These are phyloP conservation scores for Cenchrus purpureus DNA, from an alignment of 176 grass and related monocot genomes.

Conservation along the genomic window DNA sequence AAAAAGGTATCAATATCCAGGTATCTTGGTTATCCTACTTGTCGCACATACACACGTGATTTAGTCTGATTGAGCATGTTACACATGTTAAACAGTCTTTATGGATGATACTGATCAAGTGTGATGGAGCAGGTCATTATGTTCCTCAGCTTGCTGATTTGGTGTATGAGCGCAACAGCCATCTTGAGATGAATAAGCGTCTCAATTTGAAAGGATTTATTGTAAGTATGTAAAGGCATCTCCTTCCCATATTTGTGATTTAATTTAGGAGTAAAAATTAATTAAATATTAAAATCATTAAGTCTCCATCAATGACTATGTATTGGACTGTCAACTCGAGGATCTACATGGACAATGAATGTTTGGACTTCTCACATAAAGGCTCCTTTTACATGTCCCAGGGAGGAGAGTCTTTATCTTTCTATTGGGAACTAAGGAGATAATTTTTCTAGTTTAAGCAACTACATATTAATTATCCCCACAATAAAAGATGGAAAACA, in stretches of 20 bases:
- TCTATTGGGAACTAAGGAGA: background rate
- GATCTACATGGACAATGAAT: background rate
- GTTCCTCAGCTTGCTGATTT: slow-evolving; percentile 83
- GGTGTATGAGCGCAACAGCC: slow-evolving; percentile 70
- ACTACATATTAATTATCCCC: background rate
- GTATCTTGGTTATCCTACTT: slow-evolving; percentile 23
- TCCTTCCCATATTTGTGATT: slow-evolving; percentile 13
- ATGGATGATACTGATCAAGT: slow-evolving; percentile 8
- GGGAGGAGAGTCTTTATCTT: background rate
- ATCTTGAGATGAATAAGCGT: slow-evolving; percentile 37
- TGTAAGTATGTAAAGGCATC: slow-evolving; percentile 38
- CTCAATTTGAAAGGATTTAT: slow-evolving; percentile 88
- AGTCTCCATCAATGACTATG: background rate
- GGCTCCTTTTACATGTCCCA: background rate
- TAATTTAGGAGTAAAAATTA: background rate
- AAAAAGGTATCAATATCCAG: slow-evolving; percentile 16
- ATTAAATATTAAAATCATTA: background rate
- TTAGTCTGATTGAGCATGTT: background rate
- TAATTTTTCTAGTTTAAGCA: background rate
- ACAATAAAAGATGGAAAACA: background rate
- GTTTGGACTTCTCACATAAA: background rate
- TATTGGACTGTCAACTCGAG: background rate
- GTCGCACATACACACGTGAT: background rate
- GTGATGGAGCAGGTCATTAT: slow-evolving; percentile 68
- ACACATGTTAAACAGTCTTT: slow-evolving; percentile 29